Conservation (phyloP, 345 rosid genomes). For the Eucalyptus regnans region DNA sequence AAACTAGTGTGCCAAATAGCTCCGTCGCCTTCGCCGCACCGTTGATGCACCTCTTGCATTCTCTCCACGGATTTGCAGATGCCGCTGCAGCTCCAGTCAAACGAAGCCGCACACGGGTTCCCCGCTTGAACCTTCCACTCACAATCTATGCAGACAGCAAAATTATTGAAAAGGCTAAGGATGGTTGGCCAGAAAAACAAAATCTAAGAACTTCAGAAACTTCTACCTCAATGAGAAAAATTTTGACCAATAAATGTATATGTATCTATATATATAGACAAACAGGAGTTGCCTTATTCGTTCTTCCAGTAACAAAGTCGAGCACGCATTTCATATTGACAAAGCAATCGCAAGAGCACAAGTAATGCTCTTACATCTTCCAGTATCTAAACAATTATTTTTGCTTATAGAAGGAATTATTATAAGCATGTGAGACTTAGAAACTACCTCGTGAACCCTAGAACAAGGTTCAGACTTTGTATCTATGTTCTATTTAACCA, state of each 20-base stretch:
- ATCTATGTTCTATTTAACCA: neutral
- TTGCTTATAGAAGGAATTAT: neutral
- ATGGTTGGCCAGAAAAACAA: neutral
- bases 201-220: neutral
- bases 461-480: neutral
- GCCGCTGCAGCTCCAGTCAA: slow-evolving; percentile 79
- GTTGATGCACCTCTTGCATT: slow-evolving; percentile 57
- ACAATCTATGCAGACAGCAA: slow-evolving; percentile 27
- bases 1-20: slow-evolving; percentile 85
- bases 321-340: neutral
- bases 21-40: slow-evolving; percentile 64
- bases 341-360: neutral
- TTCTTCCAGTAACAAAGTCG: neutral
- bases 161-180: neutral
- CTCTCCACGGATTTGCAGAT: slow-evolving; percentile 65
- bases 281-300: neutral
- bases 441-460: neutral
- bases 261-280: neutral
- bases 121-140: slow-evolving; percentile 85
- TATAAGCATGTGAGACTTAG: neutral
- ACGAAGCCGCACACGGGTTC: slow-evolving; percentile 68
- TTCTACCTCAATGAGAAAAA: neutral
- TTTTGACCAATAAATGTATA: neutral
- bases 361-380: neutral
- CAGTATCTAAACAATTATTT: neutral